Evolutionary conservation across 31 red algal species (phyloP).

Genomic region (Porphyra umbilicalis): DNA sequence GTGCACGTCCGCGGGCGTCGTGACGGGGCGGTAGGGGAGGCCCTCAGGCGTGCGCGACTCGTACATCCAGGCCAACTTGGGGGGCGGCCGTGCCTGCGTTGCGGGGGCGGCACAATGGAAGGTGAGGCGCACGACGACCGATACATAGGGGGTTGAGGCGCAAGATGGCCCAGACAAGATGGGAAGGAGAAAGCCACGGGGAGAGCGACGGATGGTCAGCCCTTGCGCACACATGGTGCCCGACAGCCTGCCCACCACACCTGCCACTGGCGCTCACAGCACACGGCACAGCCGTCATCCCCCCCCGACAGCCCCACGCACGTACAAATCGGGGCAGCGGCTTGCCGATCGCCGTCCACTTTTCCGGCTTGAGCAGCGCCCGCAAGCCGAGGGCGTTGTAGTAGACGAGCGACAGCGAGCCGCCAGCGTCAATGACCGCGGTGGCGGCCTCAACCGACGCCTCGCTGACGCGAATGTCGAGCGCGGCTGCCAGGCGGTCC

Average conservation of each 20-base stretch:
- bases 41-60: background rate
- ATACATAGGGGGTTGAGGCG: too few species aligned
- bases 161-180: background rate
- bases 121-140: background rate
- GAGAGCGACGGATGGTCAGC: too few species aligned
- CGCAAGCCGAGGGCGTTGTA: slow-evolving; percentile 78
- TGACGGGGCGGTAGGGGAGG: background rate
- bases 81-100: background rate
- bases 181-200: too few species aligned
- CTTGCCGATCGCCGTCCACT: slow-evolving; percentile 38
- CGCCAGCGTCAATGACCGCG: slow-evolving; percentile 43
- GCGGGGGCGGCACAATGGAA: background rate
- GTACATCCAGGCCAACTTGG: background rate
- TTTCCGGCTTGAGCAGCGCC: slow-evolving; percentile 62
- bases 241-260: too few species aligned
- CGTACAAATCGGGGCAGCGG: slow-evolving; percentile 38
- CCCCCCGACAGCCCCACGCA: too few species aligned
- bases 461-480: slow-evolving; percentile 67
- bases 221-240: too few species aligned
- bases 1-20: background rate
- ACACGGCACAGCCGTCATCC: background rate
- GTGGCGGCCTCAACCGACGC: slow-evolving; percentile 32
- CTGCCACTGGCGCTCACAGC: too few species aligned
- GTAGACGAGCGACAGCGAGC: slow-evolving; percentile 68
- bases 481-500: slow-evolving; percentile 7